Base-by-base conservation (phyloP, 306 rosid species). In the Coriaria nepalensis region DNA sequence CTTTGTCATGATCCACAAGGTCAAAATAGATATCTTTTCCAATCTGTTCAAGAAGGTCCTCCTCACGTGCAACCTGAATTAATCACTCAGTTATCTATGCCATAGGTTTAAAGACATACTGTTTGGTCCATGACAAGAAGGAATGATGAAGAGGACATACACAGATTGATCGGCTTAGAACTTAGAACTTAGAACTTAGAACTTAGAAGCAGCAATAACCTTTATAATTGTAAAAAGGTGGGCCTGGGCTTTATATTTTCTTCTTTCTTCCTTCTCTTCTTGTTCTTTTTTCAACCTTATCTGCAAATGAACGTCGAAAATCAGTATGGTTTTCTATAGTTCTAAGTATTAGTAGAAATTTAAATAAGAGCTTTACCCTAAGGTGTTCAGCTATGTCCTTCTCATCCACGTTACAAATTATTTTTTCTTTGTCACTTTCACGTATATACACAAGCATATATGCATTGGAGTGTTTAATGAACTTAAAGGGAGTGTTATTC, bases 401-500 rank as follows among this genome's bases (percentile, higher is more conserved):
- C 73, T 87, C 94, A 52, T 80, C 94, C 60, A 87, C 94, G 15
- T 83, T 65, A 65, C 93, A 87, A 47, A 87, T 83, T 55, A 87
- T 80, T 56, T 78, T 87, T 46, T 87, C 96, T 65, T 71, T 87
- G 72, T 83, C 96, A 64, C 80, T 74, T 52, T 83, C 94, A 32
- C 96, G 84, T 45, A 88, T 77, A 63, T 88, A 88, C 36, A 88
- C 95, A 70, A 88, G 96, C 95, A 88, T 88, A 61, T 88, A 88
- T 1, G 95, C 96, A 62, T 88, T 88, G 5, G 96, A 88, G 73
- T 74, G 70, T 63, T 84, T 83, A n/a, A 94, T 83, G 66, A 83
- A 88, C 68, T 88, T 88, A 57, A 83, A 78, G 55, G 94, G 86
- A 49, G 93, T 68, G 58, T 80, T 78, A 72, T 87, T 80, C 62